Base-by-base conservation (phyloP, 345 rosid genomes). In the Eucalyptus regnans region DNA sequence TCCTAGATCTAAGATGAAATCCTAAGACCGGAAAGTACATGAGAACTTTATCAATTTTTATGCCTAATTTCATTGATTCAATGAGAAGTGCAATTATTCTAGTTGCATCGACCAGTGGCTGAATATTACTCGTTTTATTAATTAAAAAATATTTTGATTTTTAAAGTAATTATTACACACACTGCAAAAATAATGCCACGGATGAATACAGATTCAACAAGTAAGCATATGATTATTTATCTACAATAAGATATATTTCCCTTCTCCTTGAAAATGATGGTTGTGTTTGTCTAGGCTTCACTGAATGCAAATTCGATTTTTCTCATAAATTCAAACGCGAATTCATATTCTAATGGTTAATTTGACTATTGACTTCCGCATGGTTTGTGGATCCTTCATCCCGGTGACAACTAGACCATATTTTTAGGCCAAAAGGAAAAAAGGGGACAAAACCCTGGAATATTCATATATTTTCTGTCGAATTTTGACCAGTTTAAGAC, bases 101-200 rank as follows among this genome's bases (percentile, higher is more conserved):
- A 9, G 4, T 18, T 9, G 14, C 12, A 16, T 68, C 5, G 4
- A 68, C 4, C 7, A 33, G 46, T 37, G 14, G 46, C 8, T 71
- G 5, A 18, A 5, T 3, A 4, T 41, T 76, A 4, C 84, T 22
- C 0, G 3, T 76, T 22, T 76, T 76, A 44, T 41, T 76, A 41
- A 41, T 76, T 23, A 76, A 41, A 41, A 56, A 37, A 12, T 5
- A 20, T 10, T 76, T 76, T 4, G 9, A 76, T 27, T 76, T 41
- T 2, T 76, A 10, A 76, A 41, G 29, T 41, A 10, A 8, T 76
- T 0, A 22, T 76, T 76, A 20, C 15, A 3, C 29, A 2, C 4
- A 22, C 11, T 0, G 0, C 5, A 76, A 76, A 76, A 23, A 2
- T 3, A 41, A 10, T 10, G 8, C 2, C 8, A 37, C 1, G 1